Base-by-base conservation (phyloP, 768 basidiomycete species). In the Termitomyces sp. region DNA sequence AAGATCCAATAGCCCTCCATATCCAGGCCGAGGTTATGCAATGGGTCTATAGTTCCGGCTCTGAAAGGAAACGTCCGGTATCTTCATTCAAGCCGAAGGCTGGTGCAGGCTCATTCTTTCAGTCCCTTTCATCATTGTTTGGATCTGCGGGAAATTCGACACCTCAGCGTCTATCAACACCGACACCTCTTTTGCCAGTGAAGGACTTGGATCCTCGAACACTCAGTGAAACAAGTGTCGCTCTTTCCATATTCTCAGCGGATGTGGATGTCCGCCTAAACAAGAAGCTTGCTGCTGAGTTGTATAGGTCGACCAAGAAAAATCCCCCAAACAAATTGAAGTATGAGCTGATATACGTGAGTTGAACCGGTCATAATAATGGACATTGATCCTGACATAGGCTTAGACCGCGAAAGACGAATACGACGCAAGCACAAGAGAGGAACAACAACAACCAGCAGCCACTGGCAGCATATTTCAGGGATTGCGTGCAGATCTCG, bases 271-370 rank as follows among this genome's bases (percentile, higher is more conserved):
- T 91, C 19, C 77, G 71, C 42, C 68, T 91, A 17, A 83, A 83
- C 59, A 78, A 81, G 69, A 89, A 87, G 65, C 73, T 88, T 47
- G 75, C 81, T 2, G 68, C 74, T 9, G 96, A 98, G 68, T 74
- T 98, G 34, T 80, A 89, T 57, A 78, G 96, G 57, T 91, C 93
- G 0, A 99, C 95, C 11, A 98, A 98, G 80, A 99, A 99, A 76
- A 86, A 90, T 54, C 89, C 92, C 0, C 96, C 96, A 0, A 73
- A 72, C 5, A 80, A 75, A 51, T 80, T 94, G 67, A 84, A 79
- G 54, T 89, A 90, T 54, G 84, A 89, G 61, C 76, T 99, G 12
- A 92, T 99, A 40, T 98, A 91, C 73, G 88, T 90, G 52, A 60
- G 84, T 68, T 23, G 9, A 34, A 23, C 19, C 52, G 16, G 28